Evolutionary conservation across 2,329 filamentous ascomycete genomes (phyloP).

Genomic region (Phaeoacremonium minimum): DNA sequence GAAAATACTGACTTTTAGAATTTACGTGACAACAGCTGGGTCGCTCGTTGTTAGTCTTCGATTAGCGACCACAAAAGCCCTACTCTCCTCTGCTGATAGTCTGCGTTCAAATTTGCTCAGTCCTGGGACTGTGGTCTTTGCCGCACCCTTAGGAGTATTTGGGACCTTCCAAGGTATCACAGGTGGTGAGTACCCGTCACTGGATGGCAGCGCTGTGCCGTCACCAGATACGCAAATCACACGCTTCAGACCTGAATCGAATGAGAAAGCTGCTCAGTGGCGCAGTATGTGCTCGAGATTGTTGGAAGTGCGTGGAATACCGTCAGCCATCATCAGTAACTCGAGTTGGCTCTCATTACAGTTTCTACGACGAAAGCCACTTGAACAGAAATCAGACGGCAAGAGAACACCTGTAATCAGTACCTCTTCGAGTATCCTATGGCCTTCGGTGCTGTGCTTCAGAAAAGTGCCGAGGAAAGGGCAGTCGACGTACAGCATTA

Average conservation of each 20-base stretch:
- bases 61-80: slow-evolving; percentile 40
- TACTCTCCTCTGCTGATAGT: slow-evolving; percentile 41
- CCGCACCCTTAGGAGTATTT: slow-evolving; percentile 50
- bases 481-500: slow-evolving; percentile 13
- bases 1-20: slow-evolving; percentile 44
- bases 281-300: slow-evolving; percentile 45
- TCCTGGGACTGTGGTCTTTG: slow-evolving; percentile 41
- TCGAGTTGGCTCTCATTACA: slow-evolving; percentile 48
- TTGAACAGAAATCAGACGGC: slow-evolving; percentile 35
- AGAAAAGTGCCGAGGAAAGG: slow-evolving; percentile 33
- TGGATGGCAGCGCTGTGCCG: slow-evolving; percentile 35
- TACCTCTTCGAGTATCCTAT: slow-evolving; percentile 38
- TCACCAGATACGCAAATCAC: slow-evolving; percentile 50
- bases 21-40: slow-evolving; percentile 53
- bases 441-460: slow-evolving; percentile 52
- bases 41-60: slow-evolving; percentile 45
- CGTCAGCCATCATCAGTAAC: slow-evolving; percentile 34
- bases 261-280: slow-evolving; percentile 40
- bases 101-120: slow-evolving; percentile 31
- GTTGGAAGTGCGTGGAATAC: slow-evolving; percentile 45
- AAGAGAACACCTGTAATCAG: slow-evolving; percentile 31
- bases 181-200: slow-evolving; percentile 24
- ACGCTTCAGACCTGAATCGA: slow-evolving; percentile 32
- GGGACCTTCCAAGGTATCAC: slow-evolving; percentile 33
- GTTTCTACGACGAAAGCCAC: slow-evolving; percentile 37